Evolutionary conservation across 441 rosid species (phyloP).

Genomic region (California macrophylla): DNA sequence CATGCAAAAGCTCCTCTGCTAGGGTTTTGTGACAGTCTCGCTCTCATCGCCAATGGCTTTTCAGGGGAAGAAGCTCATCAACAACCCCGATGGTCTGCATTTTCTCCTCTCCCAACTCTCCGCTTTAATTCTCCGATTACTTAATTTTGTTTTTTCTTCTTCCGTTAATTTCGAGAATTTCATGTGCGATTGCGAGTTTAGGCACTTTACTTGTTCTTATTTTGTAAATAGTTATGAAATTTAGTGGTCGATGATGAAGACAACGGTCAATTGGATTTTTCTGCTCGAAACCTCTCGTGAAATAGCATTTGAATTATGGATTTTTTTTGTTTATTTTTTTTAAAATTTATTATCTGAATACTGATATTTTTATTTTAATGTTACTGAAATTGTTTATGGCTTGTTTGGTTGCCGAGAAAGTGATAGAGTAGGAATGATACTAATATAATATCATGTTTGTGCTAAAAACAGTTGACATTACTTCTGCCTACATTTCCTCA

Average conservation of each 20-base stretch:
- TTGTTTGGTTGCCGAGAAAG: not conserved
- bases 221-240: not conserved
- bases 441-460: not conserved
- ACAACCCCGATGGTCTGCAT: slow-evolving; percentile 65
- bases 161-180: not conserved
- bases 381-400: not conserved
- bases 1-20: slow-evolving; percentile 8
- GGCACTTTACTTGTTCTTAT: not conserved
- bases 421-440: not conserved
- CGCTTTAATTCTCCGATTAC: not conserved
- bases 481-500: not conserved
- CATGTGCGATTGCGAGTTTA: not conserved
- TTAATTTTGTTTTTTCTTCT: not conserved
- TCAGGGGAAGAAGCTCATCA: slow-evolving; percentile 83
- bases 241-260: not conserved
- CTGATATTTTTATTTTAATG: not conserved
- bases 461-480: not conserved
- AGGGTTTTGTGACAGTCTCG: slow-evolving; percentile 12
- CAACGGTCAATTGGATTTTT: not conserved
- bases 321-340: not conserved
- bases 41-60: slow-evolving; percentile 40
- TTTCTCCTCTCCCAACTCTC: slow-evolving; percentile 17
- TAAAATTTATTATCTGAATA: not conserved
- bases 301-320: not conserved
- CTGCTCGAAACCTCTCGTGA: not conserved